Evolutionary conservation across 768 basidiomycete species (phyloP), one percentile per base, ranked within the genome.

Genomic region (Boletus reticulatus): DNA sequence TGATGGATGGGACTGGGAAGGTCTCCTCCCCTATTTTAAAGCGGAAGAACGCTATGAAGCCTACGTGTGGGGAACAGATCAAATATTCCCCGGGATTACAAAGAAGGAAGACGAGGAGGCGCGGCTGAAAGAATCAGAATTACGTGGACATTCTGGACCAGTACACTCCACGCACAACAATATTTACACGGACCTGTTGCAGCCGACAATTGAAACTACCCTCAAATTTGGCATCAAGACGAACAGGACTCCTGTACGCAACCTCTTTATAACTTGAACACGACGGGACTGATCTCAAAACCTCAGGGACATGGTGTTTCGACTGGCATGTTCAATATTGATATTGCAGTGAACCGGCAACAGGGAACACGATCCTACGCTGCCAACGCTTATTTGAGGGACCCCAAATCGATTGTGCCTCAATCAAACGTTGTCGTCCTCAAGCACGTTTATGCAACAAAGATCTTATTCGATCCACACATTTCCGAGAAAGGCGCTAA

Each of bases 311-410:
- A 49, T 19, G 60, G 60, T 10, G 43, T 52, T 24, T 62, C 60
- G 3, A 61, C 60, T 12, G 60, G 60, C 6, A 61, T 61, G 49
- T 63, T 64, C 31, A 63, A 63, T 16, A 46, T 57, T n/a, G 62
- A 64, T 24, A 51, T 57, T 16, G 48, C 62, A 39, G 62, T 64
- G 38, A 45, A 63, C 6, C 54, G 62, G 13, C 9, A 52, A 20
- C 17, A 48, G 10, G 62, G 62, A 6, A 64, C 39, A 20, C 44
- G 62, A 45, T 64, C 58, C 11, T 63, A 63, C 13, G 62, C 62
- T 31, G 57, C 62, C 5, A 63, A 64, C 4, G 53, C 62, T 22
- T 63, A 63, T 19, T 36, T 63, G 37, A 42, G 12, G 17, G 16
- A 61, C 19, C 62, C 62, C 12, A 42, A 31, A 27, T 64, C 52